Evolutionary conservation across 169 alveolate genomes (phyloP), one percentile per base, ranked within the genome.

Genomic region (Eimeria necatrix): DNA sequence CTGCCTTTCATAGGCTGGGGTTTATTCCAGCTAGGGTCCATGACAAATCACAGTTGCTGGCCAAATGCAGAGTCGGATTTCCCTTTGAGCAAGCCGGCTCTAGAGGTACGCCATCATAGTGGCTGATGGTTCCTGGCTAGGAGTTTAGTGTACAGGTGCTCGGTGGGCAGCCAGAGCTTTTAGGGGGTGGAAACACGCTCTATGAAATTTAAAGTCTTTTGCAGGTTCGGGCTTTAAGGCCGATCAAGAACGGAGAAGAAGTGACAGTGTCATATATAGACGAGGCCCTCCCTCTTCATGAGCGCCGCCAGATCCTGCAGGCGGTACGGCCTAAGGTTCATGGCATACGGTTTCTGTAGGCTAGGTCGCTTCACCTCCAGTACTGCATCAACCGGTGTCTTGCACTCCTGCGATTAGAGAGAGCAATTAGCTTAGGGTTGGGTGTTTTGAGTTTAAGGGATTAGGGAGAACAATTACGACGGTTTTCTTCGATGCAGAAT

Each of bases 251-350:
- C 56, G 97, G 91, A 5, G 97, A 95, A 80, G 96, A 95, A 26
- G 85, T 95, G 48, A 83, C 95, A 4, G 91, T 85, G 32, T 96
- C 97, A 9, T 96, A 96, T 92, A 95, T 96, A 56, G 97, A 96
- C 76, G 96, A 96, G 64, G 61, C 89, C 18, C 94, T 95, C 10
- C 95, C 96, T 18, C 92, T 95, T 53, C 81, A 53, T 52, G 41
- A 59, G 20, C 94, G 97, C 48, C 96, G 60, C 86, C 32, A n/a
- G 51, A 71, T 70, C 7, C 91, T 96, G 53, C 87, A 95, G 78
- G 51, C 76, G 59, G 96, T 93, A 48, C 7, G 94, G 20, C 24
- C 7, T 89, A 53, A 60, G 61, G 61, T 48, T 60, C 26, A 3
- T 24, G 68, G 49, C 8, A 10, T 9, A 59, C 56, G 71, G 84